Conservation (phyloP, 2,329 filamentous ascomycete genomes). For the Alternaria conjuncta region DNA sequence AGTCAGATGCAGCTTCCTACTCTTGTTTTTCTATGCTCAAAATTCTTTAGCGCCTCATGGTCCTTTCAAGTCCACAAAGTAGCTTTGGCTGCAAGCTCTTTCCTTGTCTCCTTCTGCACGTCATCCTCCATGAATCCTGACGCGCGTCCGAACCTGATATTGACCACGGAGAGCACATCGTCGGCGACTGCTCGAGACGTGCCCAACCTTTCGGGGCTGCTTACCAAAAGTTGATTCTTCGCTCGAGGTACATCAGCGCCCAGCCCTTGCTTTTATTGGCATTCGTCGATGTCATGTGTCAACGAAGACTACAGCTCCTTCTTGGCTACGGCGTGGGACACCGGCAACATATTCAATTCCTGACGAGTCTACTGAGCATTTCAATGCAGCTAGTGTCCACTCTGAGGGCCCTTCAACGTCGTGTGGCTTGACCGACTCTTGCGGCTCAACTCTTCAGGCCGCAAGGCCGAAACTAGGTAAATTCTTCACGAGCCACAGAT, state of each 20-base stretch:
- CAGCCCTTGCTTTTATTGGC: not conserved
- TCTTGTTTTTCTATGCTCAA: not conserved
- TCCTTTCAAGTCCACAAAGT: not conserved
- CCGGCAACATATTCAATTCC: not conserved
- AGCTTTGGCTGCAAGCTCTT: not conserved
- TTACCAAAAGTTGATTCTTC: not conserved
- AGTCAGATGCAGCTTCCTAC: not conserved
- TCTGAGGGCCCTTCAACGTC: not conserved
- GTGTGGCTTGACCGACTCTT: conserved; percentile 1
- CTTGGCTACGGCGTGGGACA: not conserved
- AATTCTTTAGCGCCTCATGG: not conserved
- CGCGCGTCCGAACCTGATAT: not conserved
- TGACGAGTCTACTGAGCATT: not conserved
- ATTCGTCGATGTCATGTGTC: not conserved
- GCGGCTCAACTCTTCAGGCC: not conserved
- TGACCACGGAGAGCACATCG: not conserved
- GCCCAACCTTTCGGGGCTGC: not conserved
- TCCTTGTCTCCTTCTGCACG: not conserved
- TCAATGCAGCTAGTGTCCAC: not conserved
- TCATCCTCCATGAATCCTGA: not conserved
- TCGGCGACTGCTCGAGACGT: not conserved
- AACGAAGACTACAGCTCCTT: not conserved
- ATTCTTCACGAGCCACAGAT: conserved; percentile 1
- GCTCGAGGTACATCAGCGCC: not conserved
- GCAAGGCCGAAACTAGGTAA: conserved; percentile 8